A percentile compares a stretch with the other conserved stretches of the same genome.
Evolutionary conservation across 345 rosid species (phyloP).

Genomic region (Eutrema heterophyllum): DNA sequence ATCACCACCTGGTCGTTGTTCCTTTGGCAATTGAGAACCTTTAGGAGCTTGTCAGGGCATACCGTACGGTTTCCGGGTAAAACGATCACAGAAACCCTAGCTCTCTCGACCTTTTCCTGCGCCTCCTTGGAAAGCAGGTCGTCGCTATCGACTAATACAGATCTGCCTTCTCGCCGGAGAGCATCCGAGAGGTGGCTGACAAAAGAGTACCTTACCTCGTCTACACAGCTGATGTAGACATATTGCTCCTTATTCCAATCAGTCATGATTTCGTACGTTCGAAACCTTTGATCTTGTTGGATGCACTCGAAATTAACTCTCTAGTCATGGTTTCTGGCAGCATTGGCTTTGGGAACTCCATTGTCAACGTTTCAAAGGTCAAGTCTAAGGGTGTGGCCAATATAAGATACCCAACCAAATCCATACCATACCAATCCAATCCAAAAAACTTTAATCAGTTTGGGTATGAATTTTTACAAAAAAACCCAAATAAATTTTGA

Average conservation of each 20-base stretch:
- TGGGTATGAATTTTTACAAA: no score
- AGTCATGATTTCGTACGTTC: not conserved
- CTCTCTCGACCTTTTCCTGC: not conserved
- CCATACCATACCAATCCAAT: no score
- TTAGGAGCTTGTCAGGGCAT: not conserved
- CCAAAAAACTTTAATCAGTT: no score
- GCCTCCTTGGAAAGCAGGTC: not conserved
- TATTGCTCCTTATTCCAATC: not conserved
- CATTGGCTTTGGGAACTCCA: no score
- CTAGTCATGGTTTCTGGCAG: no score
- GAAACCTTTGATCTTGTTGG: no score
- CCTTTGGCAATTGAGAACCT: not conserved
- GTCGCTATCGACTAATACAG: not conserved
- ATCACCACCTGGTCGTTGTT: not conserved
- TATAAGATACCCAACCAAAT: no score
- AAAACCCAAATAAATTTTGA: no score
- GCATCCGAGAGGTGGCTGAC: not conserved
- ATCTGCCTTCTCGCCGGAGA: not conserved
- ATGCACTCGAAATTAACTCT: no score
- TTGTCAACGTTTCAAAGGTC: no score
- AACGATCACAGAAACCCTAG: not conserved
- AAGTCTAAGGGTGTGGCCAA: no score
- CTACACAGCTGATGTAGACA: conserved; percentile 1
- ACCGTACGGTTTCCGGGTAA: not conserved
- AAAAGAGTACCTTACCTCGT: not conserved